Conservation (phyloP, 164 flowering plant species). For the Chimonanthus praecox region DNA sequence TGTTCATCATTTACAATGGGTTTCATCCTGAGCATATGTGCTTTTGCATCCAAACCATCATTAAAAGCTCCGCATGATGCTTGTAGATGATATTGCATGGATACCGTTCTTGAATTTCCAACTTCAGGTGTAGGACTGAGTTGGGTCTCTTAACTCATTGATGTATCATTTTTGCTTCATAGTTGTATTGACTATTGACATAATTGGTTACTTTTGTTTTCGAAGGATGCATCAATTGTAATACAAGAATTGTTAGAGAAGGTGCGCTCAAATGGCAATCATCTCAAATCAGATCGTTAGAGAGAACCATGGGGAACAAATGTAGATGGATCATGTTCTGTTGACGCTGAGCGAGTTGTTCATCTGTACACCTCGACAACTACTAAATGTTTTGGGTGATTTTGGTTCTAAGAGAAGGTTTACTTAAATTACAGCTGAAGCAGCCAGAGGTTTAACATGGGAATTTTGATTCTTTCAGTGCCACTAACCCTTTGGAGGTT, state of each 20-base stretch:
- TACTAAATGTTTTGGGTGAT: neutral
- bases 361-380: too few relatives aligned
- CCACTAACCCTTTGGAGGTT: neutral
- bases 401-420: neutral
- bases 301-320: neutral
- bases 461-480: neutral
- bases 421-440: neutral
- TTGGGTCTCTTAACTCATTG: neutral
- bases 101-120: too few relatives aligned
- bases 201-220: neutral
- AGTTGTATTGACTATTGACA: neutral
- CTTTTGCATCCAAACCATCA: neutral
- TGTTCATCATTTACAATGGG: too few relatives aligned
- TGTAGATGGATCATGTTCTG: neutral
- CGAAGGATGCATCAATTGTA: constrained; percentile 23
- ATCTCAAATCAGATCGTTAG: neutral
- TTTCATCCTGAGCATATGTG: too few relatives aligned
- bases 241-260: constrained; percentile 21
- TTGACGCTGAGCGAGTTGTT: neutral
- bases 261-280: neutral
- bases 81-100: too few relatives aligned
- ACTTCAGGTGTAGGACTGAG: too few relatives aligned
- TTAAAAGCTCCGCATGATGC: too few relatives aligned
- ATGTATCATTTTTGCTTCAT: neutral
- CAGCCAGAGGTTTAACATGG: neutral